Base-by-base conservation (phyloP, 2,329 filamentous ascomycete genomes). In the Colletotrichum filicis region DNA sequence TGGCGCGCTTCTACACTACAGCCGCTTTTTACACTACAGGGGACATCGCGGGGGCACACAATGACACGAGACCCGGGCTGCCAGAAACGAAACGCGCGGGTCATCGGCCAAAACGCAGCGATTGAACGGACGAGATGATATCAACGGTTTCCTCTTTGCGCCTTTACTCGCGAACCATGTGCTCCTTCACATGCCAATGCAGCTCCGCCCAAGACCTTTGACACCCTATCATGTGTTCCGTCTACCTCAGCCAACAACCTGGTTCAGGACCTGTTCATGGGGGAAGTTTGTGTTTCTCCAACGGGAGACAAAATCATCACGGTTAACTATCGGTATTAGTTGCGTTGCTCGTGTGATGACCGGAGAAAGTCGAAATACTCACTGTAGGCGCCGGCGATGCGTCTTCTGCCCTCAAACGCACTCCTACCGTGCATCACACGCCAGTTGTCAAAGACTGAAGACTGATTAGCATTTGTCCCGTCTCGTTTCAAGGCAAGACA, bases 341-440 rank as follows among this genome's bases (percentile, higher is more conserved):
- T 49, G 56, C 57, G 42, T 19, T 19, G 28, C 53, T 49, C 46
- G 62, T 26, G 14, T 56, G 14, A 28, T 8, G n/a, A 14, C 28
- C 46, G 52, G 55, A 11, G 9, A 46, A 46, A n/a, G 14, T 4
- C 8, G 12, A 28, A 8, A 30, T n/a, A 90, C 93, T 87, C 85
- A 95, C 94, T 92, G 79, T 98, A 98, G 11, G 90, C 96, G 73
- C 97, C 97, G 81, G 95, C 98, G 79, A 99, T 94, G 76, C 95
- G 91, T 76, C 97, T 88, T 79, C 93, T 91, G 1, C 97, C 97
- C 6, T 92, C 93, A 79, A 98, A 99, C 0, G 90, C 90, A 64
- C 92, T 92, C 77, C 97, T 88, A 1, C 96, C 97, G 82, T 99
- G 97, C 77, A 98, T 84, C 42, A 98, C 93, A 72, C 97, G 90